phyloP scores from a whole-genome alignment of 495 filamentous ascomycete genomes.

The Trichoderma asperelloides region DNA sequence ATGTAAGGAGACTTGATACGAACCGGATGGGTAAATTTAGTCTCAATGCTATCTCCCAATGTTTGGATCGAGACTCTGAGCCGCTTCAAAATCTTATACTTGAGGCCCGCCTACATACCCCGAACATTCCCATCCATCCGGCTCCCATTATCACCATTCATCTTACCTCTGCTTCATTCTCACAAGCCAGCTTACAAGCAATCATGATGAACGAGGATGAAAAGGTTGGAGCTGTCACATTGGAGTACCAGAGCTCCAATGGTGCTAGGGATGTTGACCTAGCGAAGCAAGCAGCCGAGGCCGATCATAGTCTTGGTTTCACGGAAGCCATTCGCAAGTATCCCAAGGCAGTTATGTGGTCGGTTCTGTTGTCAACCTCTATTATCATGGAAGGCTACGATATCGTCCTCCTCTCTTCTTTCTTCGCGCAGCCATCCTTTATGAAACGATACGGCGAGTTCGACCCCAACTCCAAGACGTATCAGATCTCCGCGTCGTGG shows the following conservation, averaged over 20 bases:
- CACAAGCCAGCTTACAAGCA: neutral
- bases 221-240: neutral
- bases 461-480: conserved; percentile 15
- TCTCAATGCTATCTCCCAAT: neutral
- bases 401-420: conserved; percentile 24
- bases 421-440: conserved; percentile 26
- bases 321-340: conserved; percentile 29
- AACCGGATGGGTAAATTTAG: neutral
- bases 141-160: neutral
- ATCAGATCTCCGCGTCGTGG: conserved; percentile 26
- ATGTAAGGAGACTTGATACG: neutral
- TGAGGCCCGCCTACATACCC: neutral
- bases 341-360: conserved; percentile 42
- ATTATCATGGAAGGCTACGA: conserved; percentile 53
- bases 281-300: neutral
- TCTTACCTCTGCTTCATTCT: neutral
- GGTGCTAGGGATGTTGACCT: neutral
- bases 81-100: neutral
- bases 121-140: neutral
- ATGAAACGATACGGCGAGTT: conserved; percentile 24
- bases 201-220: neutral
- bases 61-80: neutral
- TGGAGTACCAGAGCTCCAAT: neutral
- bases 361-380: conserved; percentile 38
- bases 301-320: neutral